phyloP scores from a whole-genome alignment of 352 stramenopile species.

The Phytophthora uliginosa region DNA sequence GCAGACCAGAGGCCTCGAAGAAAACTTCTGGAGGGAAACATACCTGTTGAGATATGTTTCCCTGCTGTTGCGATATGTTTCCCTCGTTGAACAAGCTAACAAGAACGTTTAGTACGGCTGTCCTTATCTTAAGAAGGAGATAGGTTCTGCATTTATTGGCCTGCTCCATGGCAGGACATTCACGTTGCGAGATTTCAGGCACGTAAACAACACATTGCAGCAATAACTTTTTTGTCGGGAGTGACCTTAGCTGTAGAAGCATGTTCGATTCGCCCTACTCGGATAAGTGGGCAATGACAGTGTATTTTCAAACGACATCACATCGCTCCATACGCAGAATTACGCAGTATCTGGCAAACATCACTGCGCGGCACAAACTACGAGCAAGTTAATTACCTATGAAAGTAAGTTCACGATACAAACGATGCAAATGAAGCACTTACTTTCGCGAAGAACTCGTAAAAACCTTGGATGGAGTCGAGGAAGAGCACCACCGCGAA shows the following conservation, averaged over 20 bases:
- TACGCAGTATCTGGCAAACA: neutral
- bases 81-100: conserved; percentile 74
- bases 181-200: too few species aligned
- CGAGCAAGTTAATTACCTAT: neutral
- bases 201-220: too few species aligned
- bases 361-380: neutral
- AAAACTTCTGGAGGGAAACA: too few species aligned
- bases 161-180: too few species aligned
- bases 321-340: neutral
- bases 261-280: too few species aligned
- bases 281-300: too few species aligned
- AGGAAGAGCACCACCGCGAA: neutral
- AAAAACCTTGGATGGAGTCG: neutral
- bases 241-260: too few species aligned
- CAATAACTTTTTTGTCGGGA: too few species aligned
- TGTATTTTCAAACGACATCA: neutral
- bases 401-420: neutral
- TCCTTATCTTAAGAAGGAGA: neutral
- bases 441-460: neutral
- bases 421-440: neutral
- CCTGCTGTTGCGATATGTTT: conserved; percentile 77
- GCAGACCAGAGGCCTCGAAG: too few species aligned
- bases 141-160: too few species aligned
- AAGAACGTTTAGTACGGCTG: neutral
- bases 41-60: conserved; percentile 54